Conservation (phyloP, 2,329 filamentous ascomycete genomes). For the Claviceps capensis region DNA sequence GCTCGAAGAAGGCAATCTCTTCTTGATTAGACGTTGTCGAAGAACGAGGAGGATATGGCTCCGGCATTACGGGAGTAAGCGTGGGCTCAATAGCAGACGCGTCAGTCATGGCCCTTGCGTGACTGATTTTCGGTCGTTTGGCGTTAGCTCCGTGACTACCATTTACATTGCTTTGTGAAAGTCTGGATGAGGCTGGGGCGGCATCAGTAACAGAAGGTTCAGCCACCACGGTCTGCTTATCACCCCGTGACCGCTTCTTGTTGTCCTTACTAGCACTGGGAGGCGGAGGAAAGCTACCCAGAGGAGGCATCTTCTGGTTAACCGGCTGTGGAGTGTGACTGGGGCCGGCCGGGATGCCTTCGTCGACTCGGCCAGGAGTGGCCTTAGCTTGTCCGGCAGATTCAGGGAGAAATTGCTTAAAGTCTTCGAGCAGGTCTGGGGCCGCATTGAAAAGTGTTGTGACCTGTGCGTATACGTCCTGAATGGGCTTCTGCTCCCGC, state of each 20-base stretch:
- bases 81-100: conserved; percentile 65
- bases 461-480: conserved; percentile 95
- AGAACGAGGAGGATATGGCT: conserved; percentile 67
- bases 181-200: conserved; percentile 20
- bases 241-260: conserved; percentile 67
- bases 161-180: conserved; percentile 19
- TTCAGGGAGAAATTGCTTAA: conserved; percentile 96
- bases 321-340: conserved; percentile 42
- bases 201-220: conserved; percentile 30
- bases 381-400: conserved; percentile 46
- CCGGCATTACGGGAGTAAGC: conserved; percentile 74
- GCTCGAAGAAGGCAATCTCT: conserved; percentile 87
- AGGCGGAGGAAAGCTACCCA: conserved; percentile 84
- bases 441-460: conserved; percentile 87
- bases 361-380: conserved; percentile 46
- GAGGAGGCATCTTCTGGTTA: conserved; percentile 73
- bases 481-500: conserved; percentile 92
- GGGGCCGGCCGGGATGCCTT: conserved; percentile 24
- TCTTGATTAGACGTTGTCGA: conserved; percentile 65
- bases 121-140: conserved; percentile 65
- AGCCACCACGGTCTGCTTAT: conserved; percentile 37
- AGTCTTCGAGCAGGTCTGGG: conserved; percentile 90
- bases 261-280: conserved; percentile 73
- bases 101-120: conserved; percentile 47
- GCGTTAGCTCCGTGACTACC: conserved; percentile 23